Evolutionary conservation across 1,284 basidiomycete genomes (phyloP).

Genomic region (Phylloporus sp.): DNA sequence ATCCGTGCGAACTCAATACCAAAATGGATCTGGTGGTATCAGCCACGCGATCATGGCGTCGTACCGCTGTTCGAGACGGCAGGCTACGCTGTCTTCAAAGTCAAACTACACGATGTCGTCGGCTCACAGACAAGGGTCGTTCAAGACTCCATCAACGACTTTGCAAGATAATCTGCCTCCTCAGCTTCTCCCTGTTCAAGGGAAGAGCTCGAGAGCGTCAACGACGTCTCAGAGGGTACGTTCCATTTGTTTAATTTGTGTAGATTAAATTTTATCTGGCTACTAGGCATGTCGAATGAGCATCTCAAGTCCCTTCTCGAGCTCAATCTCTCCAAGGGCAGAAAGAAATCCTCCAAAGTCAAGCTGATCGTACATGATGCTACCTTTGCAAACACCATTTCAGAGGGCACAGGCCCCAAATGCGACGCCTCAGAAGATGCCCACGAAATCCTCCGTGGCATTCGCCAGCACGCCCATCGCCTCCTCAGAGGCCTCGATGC

Average conservation of each 20-base stretch:
- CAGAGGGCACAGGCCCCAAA: constrained; percentile 77
- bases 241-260: neutral
- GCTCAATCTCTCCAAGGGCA: constrained; percentile 80
- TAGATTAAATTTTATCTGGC: neutral
- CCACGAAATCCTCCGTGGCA: constrained; percentile 91
- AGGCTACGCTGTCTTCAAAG: constrained; percentile 94
- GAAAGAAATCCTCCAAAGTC: constrained; percentile 84
- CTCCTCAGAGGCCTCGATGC: constrained; percentile 89
- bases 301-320: constrained; percentile 89
- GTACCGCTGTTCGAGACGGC: constrained; percentile 95
- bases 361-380: constrained; percentile 87
- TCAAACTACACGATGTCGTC: constrained; percentile 90
- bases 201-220: constrained; percentile 95
- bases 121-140: constrained; percentile 84
- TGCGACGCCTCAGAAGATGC: constrained; percentile 91
- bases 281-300: constrained; percentile 84
- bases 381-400: constrained; percentile 84
- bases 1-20: constrained; percentile 21
- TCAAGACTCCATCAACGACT: constrained; percentile 87
- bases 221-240: constrained; percentile 95
- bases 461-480: constrained; percentile 92
- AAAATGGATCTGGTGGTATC: constrained; percentile 7
- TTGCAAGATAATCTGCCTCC: constrained; percentile 91
- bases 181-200: constrained; percentile 96
- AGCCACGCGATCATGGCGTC: constrained; percentile 62